Percentiles rank a stretch among this genome's conserved stretches.
These are phyloP conservation scores for Penicillium sp. DNA, from an alignment of 2,329 filamentous ascomycete genomes.

Conservation along the genomic window DNA sequence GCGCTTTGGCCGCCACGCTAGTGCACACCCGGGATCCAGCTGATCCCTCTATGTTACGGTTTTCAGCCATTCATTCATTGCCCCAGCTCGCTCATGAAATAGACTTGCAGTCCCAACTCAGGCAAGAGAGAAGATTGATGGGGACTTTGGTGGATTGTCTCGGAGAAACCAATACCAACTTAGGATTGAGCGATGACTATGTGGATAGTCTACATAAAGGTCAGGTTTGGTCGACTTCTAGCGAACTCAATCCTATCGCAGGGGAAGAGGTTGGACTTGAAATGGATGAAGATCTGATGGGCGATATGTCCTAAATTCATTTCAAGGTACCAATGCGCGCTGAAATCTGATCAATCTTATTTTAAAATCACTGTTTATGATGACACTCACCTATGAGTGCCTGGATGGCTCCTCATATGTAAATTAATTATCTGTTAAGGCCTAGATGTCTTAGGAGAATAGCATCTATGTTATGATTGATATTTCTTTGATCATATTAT, in stretches of 20 bases:
- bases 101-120: constrained; percentile 44
- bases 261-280: constrained; percentile 24
- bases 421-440: too few species aligned
- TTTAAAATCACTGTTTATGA: neutral
- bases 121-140: constrained; percentile 52
- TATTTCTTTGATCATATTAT: too few species aligned
- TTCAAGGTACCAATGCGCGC: too few species aligned
- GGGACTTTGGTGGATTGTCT: constrained; percentile 53
- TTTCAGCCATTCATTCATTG: constrained; percentile 41
- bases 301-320: constrained; percentile 28
- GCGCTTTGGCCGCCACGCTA: constrained; percentile 53
- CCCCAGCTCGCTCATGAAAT: constrained; percentile 39
- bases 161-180: constrained; percentile 54
- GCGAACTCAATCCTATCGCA: constrained; percentile 17
- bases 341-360: neutral
- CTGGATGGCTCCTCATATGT: too few species aligned
- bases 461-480: too few species aligned
- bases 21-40: constrained; percentile 42
- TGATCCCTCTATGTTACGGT: constrained; percentile 53
- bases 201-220: constrained; percentile 53
- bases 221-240: constrained; percentile 37
- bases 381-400: neutral
- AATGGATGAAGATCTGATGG: constrained; percentile 45
- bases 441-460: too few species aligned
- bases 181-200: constrained; percentile 60